These are phyloP conservation scores for Claviceps sp. DNA, from an alignment of 2,329 filamentous ascomycete species.

Conservation along the genomic window DNA sequence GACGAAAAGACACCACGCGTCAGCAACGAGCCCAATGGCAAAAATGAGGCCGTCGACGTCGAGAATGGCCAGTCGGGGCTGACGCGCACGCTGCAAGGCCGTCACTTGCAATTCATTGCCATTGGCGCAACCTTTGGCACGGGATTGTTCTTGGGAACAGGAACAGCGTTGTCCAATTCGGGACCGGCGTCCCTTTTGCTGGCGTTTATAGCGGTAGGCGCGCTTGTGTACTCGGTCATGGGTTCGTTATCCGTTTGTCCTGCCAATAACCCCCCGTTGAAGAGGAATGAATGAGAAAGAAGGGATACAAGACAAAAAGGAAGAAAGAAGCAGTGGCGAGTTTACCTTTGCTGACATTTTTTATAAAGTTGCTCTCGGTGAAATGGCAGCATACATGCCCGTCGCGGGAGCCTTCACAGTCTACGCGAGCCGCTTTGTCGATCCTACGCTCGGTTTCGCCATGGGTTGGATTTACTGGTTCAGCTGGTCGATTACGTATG, in stretches of 20 bases:
- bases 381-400: slow-evolving; percentile 69
- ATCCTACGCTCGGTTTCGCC: slow-evolving; percentile 58
- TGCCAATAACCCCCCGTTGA: too few relatives aligned
- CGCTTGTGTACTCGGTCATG: slow-evolving; percentile 67
- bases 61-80: slow-evolving; percentile 22
- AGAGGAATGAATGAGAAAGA: background rate
- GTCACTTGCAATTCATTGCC: slow-evolving; percentile 37
- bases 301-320: too few relatives aligned
- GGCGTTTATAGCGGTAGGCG: slow-evolving; percentile 55
- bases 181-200: slow-evolving; percentile 55
- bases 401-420: slow-evolving; percentile 64
- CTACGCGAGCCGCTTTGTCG: slow-evolving; percentile 63
- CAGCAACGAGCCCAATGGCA: slow-evolving; percentile 1
- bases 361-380: slow-evolving; percentile 33
- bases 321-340: background rate
- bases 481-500: slow-evolving; percentile 59
- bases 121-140: slow-evolving; percentile 56
- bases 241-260: slow-evolving; percentile 9
- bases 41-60: slow-evolving; percentile 11
- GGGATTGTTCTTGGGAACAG: slow-evolving; percentile 57
- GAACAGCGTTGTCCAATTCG: slow-evolving; percentile 45
- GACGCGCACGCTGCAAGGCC: slow-evolving; percentile 22
- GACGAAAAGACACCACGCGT: slow-evolving; percentile 5
- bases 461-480: slow-evolving; percentile 83
- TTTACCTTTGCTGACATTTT: background rate